Base-by-base conservation (phyloP, 2,329 filamentous ascomycete species). In the Pseudohalonectria lignicola region DNA sequence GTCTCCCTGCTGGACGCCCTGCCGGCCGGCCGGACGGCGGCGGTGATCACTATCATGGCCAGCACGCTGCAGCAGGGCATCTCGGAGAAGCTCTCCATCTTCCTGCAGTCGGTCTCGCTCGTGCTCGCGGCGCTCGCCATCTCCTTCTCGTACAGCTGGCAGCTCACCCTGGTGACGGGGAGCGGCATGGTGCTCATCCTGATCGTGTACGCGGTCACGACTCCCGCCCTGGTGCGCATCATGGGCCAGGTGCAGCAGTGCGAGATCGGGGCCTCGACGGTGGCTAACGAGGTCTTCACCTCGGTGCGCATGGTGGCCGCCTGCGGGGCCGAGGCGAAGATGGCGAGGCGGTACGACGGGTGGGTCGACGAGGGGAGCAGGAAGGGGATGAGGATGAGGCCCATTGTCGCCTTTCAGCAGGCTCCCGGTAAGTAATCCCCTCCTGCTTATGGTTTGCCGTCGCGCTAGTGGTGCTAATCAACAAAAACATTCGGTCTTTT, bases 1-100 rank as follows among this genome's bases (percentile, higher is more conserved):
- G 71, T 84, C 26, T 71, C 77, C 38, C 74, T 77, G 12, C 71
- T 84, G 17, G 80, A 84, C 52, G 69, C 71, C 5, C 67, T 78
- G 55, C 67, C 74, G 0, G 61, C 74, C 0, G 77, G 77, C 2
- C 69, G 71, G 31, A 69, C 74, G 1, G 74, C 76, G 0, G 67
- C 68, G 8, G 74, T 76, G 33, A 78, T 81, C 42, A 80, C 77
- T 1, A 72, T 73, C 5, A 76, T 74, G 3, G 73, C 74, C 39
- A 79, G 78, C 49, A 66, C 64, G 5, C 55, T 81, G 10, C 76
- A 80, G 49, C 55, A 75, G 9, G 76, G 76, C 4, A 76, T 79
- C 37, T 76, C 74, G 0, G 74, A 79, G 48, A 76, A 76, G 45
- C 59, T 80, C 1, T 71, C 71, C 2, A 62, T 64, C 2, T 66